phyloP scores from a whole-genome alignment of 495 filamentous ascomycete species.

The Trichoderma orchidacearum region DNA sequence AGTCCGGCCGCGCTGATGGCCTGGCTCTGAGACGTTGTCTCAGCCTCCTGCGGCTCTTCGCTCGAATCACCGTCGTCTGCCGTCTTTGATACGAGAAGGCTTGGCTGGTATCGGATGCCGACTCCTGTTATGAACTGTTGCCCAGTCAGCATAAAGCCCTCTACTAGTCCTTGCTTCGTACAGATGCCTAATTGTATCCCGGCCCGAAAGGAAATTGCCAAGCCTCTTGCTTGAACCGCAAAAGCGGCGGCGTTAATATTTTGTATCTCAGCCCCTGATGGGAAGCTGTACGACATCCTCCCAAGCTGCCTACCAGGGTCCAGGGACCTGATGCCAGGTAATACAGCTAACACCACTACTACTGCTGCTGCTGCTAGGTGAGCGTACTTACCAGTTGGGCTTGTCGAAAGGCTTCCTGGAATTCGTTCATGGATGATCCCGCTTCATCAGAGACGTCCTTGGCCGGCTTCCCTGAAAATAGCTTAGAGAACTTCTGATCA shows the following conservation, averaged over 20 bases:
- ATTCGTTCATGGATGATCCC: slow-evolving; percentile 30
- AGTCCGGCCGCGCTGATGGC: slow-evolving; percentile 16
- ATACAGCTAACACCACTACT: too few species aligned
- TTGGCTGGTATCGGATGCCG: slow-evolving; percentile 18
- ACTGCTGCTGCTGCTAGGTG: not conserved
- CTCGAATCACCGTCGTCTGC: not conserved
- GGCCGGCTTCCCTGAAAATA: slow-evolving; percentile 30
- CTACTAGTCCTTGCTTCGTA: not conserved
- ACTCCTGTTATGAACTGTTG: slow-evolving; percentile 20
- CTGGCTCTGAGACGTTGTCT: not conserved
- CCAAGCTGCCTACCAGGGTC: too few species aligned
- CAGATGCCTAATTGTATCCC: not conserved
- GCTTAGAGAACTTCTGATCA: slow-evolving; percentile 42
- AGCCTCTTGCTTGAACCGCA: too few species aligned
- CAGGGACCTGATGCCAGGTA: too few species aligned
- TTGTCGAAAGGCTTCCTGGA: slow-evolving; percentile 24
- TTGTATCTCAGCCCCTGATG: too few species aligned
- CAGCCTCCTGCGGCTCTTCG: not conserved
- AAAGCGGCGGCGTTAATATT: too few species aligned
- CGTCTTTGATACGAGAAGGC: slow-evolving; percentile 9
- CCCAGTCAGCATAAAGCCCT: not conserved
- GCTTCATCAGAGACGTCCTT: slow-evolving; percentile 28
- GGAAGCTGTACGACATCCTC: too few species aligned
- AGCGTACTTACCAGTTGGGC: slow-evolving; percentile 14
- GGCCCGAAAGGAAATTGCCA: too few species aligned